Conservation (phyloP, 371 early-diverging fungal species). For the Mucor mucedo region DNA sequence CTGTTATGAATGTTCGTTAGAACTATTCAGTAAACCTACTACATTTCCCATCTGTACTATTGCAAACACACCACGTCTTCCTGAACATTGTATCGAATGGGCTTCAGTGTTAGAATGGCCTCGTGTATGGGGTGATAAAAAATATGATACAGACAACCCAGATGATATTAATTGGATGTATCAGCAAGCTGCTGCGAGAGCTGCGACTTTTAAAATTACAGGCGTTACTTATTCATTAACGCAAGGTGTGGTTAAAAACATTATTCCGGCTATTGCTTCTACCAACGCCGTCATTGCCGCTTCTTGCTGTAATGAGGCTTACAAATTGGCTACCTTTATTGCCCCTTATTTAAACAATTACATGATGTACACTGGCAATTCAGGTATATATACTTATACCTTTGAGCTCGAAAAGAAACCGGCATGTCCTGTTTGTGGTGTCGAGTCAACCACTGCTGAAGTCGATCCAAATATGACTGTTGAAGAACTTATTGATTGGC, state of each 20-base stretch:
- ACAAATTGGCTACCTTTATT: conserved; percentile 85
- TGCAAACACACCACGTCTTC: conserved; percentile 92
- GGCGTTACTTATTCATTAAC: conserved; percentile 94
- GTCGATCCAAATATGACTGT: conserved; percentile 56
- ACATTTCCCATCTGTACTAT: conserved; percentile 99
- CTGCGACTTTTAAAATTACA: conserved; percentile 78
- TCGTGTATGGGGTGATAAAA: conserved; percentile 72
- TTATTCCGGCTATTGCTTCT: conserved; percentile 99
- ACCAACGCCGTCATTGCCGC: conserved; percentile 99
- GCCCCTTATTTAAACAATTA: conserved; percentile 87
- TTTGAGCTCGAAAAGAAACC: conserved; percentile 84
- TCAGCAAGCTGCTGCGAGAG: conserved; percentile 75
- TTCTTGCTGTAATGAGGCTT: conserved; percentile 93
- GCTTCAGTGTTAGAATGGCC: conserved; percentile 95
- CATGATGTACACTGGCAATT: conserved; percentile 94
- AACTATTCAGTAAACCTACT: conserved; percentile 79
- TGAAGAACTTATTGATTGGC: conserved; percentile 74
- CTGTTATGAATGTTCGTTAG: conserved; percentile 87
- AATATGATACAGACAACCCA: conserved; percentile 91
- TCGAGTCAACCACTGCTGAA: conserved; percentile 44
- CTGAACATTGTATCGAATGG: conserved; percentile 99
- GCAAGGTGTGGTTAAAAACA: conserved; percentile 96
- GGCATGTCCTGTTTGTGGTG: conserved; percentile 93
- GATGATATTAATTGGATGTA: conserved; percentile 91
- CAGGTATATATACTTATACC: conserved; percentile 89